Base-by-base conservation (phyloP, 306 rosid species). In the Vicia faba region DNA sequence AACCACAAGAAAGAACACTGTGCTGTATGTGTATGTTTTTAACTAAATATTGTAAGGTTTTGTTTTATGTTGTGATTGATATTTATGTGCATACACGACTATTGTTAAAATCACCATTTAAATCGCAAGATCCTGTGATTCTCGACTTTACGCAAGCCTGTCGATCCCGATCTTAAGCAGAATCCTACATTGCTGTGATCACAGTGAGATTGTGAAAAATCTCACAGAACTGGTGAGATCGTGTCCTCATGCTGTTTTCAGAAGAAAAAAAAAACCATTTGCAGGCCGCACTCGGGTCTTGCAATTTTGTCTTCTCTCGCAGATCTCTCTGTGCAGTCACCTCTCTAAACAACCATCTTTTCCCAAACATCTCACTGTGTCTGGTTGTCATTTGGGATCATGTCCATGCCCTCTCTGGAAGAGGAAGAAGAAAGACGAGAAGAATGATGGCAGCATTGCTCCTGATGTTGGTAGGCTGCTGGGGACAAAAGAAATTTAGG, bases 21-120 rank as follows among this genome's bases (percentile, higher is more conserved):
- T 58, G 4, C 33, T 58, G 28, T 26, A 15, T 28, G 54, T 31
- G 29, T 43, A 41, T 45, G 40, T 33, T 38, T 59, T 59, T 13
- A 18, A 38, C 74, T 18, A 39, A 26, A 13, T 29, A 28, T 41
- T 51, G 51, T 35, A 51, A 11, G 66, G 41, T 63, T n/a, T 45
- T 63, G 45, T 11, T 12, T 5, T 36, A 43, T 13, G n/a, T 35
- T 69, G 53, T 41, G 50, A 33, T 41, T 50, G 43, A 60, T 61
- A 53, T 31, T 41, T 33, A 10, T 63, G 31, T 35, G 54, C 51
- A 69, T 53, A 26, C 23, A 33, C 46, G 43, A 64, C 39, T 33
- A 33, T 33, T 48, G 20, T 48, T 48, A 48, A 16, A 48, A 3
- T 7, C 11, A 10, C 54, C 1, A 7, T 33, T 33, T 6, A 33